Conservation (phyloP, 2,329 filamentous ascomycete species). For the Clarireedia monteithiana region DNA sequence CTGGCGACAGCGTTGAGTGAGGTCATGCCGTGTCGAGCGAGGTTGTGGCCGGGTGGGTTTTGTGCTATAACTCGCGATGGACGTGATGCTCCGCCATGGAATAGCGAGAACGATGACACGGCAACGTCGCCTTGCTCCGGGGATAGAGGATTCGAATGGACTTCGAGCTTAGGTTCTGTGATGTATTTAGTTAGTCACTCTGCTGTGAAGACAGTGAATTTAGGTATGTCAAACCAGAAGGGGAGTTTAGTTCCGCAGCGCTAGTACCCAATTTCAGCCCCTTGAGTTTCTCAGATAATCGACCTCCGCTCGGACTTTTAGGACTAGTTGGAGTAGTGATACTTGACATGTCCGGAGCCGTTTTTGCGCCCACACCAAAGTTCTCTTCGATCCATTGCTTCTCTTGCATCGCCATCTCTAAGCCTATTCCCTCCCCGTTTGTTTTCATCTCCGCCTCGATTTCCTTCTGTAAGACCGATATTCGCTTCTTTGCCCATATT, state of each 20-base stretch:
- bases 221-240: conserved; percentile 39
- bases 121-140: conserved; percentile 57
- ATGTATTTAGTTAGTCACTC: background rate
- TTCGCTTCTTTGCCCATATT: conserved; percentile 78
- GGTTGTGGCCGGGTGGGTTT: conserved; percentile 20
- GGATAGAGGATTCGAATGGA: conserved; percentile 38
- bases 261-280: conserved; percentile 73
- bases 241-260: conserved; percentile 51
- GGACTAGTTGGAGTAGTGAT: conserved; percentile 45
- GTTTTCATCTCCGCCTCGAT: conserved; percentile 64
- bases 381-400: conserved; percentile 79
- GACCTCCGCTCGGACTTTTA: conserved; percentile 54
- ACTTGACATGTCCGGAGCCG: conserved; percentile 27
- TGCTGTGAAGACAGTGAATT: background rate
- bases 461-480: conserved; percentile 68
- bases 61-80: conserved; percentile 31
- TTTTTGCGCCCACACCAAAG: conserved; percentile 40
- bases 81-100: conserved; percentile 41
- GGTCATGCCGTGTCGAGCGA: conserved; percentile 14
- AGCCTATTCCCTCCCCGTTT: conserved; percentile 74
- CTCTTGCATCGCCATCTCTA: conserved; percentile 78
- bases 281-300: conserved; percentile 70
- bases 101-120: conserved; percentile 52
- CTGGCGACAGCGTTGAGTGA: conserved; percentile 32
- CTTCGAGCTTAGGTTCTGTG: conserved; percentile 19